Conservation (phyloP, 495 filamentous ascomycete species). For the Xylaria cubensis region DNA sequence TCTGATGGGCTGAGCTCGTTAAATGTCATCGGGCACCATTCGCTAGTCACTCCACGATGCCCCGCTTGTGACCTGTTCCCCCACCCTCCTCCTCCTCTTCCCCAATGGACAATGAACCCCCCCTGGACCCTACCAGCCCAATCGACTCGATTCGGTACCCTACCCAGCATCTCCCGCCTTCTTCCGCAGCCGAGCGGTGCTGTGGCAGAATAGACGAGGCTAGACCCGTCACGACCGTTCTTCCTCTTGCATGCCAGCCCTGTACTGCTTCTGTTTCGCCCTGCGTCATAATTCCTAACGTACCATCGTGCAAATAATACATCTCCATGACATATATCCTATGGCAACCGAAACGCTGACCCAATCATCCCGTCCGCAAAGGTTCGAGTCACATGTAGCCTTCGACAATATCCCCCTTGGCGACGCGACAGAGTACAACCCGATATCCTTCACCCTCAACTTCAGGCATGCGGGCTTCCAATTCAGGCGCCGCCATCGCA, state of each 20-base stretch:
- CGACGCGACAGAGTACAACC: constrained; percentile 73
- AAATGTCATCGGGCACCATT: constrained; percentile 24
- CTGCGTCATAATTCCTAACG: constrained; percentile 7
- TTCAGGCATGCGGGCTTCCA: constrained; percentile 90
- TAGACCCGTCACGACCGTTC: constrained; percentile 1
- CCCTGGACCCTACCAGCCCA: constrained; percentile 1
- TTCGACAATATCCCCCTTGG: constrained; percentile 88
- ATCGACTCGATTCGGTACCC: background rate
- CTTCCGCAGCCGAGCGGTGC: constrained; percentile 18
- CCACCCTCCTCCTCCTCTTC: constrained; percentile 12
- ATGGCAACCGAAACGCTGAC: constrained; percentile 54
- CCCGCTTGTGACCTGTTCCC: constrained; percentile 22
- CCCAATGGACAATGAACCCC: constrained; percentile 20
- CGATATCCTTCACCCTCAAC: constrained; percentile 84
- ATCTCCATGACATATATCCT: constrained; percentile 19
- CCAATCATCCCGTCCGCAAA: constrained; percentile 45
- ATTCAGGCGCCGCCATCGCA: constrained; percentile 80
- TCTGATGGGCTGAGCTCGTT: constrained; percentile 23
- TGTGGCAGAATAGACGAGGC: constrained; percentile 6
- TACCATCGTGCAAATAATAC: constrained; percentile 6
- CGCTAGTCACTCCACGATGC: constrained; percentile 27
- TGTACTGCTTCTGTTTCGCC: background rate
- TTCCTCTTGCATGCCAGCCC: constrained; percentile 1
- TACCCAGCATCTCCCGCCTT: background rate
- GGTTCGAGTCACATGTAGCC: constrained; percentile 73